These are phyloP conservation scores for Candida cerambycidarum DNA, from an alignment of 805 yeast genomes.

Conservation along the genomic window DNA sequence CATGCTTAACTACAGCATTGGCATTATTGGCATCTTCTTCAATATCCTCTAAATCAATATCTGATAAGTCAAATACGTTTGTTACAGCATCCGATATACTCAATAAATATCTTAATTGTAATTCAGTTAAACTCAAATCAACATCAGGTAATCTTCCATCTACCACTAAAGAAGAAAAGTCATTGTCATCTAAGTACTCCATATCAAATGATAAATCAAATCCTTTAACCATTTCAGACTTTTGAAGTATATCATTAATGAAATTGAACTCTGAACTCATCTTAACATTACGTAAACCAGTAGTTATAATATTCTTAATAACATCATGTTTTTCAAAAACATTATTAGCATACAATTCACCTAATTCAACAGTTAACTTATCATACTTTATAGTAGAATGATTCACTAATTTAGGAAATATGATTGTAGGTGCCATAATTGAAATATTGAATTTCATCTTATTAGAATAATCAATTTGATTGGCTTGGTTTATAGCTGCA, in stretches of 20 bases:
- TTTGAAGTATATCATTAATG: conserved; percentile 45
- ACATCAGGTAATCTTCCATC: conserved; percentile 62
- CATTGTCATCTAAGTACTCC: conserved; percentile 48
- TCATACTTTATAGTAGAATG: conserved; percentile 44
- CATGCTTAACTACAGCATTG: conserved; percentile 44
- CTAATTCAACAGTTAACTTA: conserved; percentile 67
- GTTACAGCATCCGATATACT: conserved; percentile 57
- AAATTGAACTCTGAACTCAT: conserved; percentile 62
- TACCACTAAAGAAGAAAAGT: conserved; percentile 50
- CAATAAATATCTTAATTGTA: conserved; percentile 61
- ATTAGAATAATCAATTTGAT: conserved; percentile 55
- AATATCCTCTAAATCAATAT: conserved; percentile 48
- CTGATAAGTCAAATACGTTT: conserved; percentile 48
- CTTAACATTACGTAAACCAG: conserved; percentile 72
- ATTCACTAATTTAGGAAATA: conserved; percentile 54
- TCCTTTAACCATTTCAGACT: conserved; percentile 62
- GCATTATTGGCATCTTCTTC: conserved; percentile 64
- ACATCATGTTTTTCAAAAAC: conserved; percentile 39
- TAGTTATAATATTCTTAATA: conserved; percentile 52
- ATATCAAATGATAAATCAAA: conserved; percentile 63
- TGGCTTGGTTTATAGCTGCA: conserved; percentile 83
- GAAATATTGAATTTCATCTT: conserved; percentile 70
- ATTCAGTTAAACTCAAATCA: conserved; percentile 66
- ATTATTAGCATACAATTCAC: conserved; percentile 76
- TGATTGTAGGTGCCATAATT: conserved; percentile 78